These are phyloP conservation scores for Picea abies DNA, from an alignment of 83 land plant genomes.

Conservation along the genomic window DNA sequence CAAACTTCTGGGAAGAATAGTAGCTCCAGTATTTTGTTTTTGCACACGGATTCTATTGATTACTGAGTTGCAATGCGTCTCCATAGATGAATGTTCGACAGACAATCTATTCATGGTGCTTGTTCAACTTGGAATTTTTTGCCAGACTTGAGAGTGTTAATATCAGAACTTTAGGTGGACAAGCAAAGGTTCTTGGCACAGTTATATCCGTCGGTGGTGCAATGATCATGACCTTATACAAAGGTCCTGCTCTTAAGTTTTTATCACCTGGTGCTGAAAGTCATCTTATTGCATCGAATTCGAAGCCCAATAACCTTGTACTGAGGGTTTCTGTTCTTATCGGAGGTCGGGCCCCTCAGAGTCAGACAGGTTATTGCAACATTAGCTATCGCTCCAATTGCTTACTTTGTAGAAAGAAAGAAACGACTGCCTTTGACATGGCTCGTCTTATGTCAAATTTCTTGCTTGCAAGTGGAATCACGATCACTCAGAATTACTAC, in stretches of 20 bases:
- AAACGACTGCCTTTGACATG: not conserved
- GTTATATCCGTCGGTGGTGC: not conserved
- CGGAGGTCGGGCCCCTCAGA: too few relatives aligned
- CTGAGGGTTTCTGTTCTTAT: too few relatives aligned
- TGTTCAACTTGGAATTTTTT: not conserved
- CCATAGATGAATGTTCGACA: too few relatives aligned
- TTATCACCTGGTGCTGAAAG: not conserved
- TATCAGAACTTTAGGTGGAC: not conserved
- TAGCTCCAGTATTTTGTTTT: not conserved
- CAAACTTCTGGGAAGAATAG: too few relatives aligned
- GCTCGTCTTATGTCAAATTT: not conserved
- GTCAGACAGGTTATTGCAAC: not conserved
- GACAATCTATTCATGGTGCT: not conserved
- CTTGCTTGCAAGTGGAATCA: not conserved
- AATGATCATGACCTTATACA: too few relatives aligned
- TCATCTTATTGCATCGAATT: not conserved
- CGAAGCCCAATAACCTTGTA: too few relatives aligned
- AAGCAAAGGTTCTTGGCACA: not conserved
- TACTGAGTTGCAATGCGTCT: not conserved
- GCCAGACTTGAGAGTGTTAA: not conserved
- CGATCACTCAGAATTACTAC: slow-evolving; percentile 3
- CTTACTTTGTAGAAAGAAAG: not conserved
- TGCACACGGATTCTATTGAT: not conserved
- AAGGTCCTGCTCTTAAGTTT: slow-evolving; percentile 29
- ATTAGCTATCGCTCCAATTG: not conserved